These are phyloP conservation scores for Neurospora terricola DNA, from an alignment of 495 filamentous ascomycete species.

Conservation along the genomic window DNA sequence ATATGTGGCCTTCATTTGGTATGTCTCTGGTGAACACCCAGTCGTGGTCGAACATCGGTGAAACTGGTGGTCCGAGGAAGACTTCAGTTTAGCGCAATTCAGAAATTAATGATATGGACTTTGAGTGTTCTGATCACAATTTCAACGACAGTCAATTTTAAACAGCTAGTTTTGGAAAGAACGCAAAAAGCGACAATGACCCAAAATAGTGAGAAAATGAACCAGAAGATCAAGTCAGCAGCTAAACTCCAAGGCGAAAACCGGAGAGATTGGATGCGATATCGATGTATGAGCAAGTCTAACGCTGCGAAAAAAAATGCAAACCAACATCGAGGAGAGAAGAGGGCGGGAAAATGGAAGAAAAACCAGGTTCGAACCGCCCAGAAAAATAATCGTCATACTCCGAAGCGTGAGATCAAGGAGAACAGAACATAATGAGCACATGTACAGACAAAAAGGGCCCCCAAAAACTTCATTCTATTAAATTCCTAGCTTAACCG, in stretches of 20 bases:
- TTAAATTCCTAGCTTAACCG: background rate
- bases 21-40: background rate
- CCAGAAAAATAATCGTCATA: background rate
- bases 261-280: background rate
- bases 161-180: too few species aligned
- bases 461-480: background rate
- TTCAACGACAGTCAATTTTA: too few species aligned
- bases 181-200: too few species aligned
- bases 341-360: too few species aligned
- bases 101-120: too few species aligned
- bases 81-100: too few species aligned
- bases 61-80: too few species aligned
- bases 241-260: background rate
- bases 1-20: background rate
- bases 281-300: too few species aligned
- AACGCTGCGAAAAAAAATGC: too few species aligned
- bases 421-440: background rate
- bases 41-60: background rate
- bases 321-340: too few species aligned
- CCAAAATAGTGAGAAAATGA: background rate
- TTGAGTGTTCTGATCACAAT: too few species aligned
- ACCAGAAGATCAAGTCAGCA: background rate
- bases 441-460: background rate
- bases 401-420: background rate
- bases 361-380: background rate